Evolutionary conservation across 108 stramenopile species (phyloP).

Genomic region (Skeletonema tropicum): DNA sequence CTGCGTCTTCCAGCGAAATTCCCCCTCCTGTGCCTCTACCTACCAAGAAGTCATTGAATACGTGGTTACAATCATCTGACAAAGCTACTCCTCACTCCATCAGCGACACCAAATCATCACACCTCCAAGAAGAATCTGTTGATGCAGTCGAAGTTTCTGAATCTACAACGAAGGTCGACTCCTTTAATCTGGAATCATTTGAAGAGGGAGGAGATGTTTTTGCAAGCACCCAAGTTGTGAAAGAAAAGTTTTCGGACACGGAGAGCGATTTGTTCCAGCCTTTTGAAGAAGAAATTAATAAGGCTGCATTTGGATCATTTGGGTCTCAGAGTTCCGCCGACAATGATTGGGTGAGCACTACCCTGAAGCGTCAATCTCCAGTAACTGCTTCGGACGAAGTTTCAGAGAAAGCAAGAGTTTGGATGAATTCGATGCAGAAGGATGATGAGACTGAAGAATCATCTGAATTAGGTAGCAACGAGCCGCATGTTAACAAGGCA

Average conservation of each 20-base stretch:
- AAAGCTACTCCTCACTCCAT: neutral
- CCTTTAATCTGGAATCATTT: constrained; percentile 14
- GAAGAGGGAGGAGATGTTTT: constrained; percentile 23
- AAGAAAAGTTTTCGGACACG: constrained; percentile 41
- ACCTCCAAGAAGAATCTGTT: neutral
- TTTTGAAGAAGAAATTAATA: constrained; percentile 4
- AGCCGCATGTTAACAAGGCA: constrained; percentile 16
- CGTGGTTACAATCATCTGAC: neutral
- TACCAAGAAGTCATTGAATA: neutral
- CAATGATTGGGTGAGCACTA: constrained; percentile 17
- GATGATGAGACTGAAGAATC: constrained; percentile 7
- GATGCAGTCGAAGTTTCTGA: neutral
- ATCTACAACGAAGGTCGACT: neutral
- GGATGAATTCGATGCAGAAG: constrained; percentile 37
- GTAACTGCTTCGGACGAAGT: neutral
- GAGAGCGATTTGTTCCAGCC: constrained; percentile 39
- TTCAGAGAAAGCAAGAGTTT: constrained; percentile 22
- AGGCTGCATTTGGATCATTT: constrained; percentile 18
- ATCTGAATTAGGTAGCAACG: constrained; percentile 22
- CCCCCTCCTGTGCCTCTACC: neutral
- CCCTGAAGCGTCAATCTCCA: neutral
- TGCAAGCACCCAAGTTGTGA: constrained; percentile 29
- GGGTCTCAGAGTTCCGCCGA: constrained; percentile 29
- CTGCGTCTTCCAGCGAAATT: neutral
- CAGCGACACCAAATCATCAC: neutral